Conservation (phyloP, 345 rosid species). For the Populus davidiana region DNA sequence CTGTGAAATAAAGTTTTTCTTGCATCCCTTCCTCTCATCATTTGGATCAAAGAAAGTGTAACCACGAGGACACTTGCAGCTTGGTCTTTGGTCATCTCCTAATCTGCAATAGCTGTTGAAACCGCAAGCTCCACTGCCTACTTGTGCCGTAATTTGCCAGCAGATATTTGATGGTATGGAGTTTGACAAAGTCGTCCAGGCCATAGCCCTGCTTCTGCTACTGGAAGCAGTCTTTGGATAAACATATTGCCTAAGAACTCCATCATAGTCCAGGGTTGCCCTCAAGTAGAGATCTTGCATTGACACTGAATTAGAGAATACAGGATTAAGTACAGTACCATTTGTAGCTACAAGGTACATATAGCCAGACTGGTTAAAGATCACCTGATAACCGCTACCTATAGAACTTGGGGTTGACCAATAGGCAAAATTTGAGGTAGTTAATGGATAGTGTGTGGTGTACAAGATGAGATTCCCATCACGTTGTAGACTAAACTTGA, state of each 20-base stretch:
- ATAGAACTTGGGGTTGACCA: slow-evolving; percentile 21
- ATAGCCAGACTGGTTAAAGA: slow-evolving; percentile 47
- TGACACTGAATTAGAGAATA: slow-evolving; percentile 9
- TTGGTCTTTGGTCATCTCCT: too few species aligned
- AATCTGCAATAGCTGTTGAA: slow-evolving; percentile 11
- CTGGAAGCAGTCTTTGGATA: slow-evolving; percentile 37
- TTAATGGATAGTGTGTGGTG: slow-evolving; percentile 20
- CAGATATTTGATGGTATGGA: slow-evolving; percentile 43
- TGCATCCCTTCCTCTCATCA: too few species aligned
- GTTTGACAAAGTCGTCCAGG: slow-evolving; percentile 25
- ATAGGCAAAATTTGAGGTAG: slow-evolving; percentile 16
- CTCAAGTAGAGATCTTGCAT: slow-evolving; percentile 36
- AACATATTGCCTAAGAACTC: slow-evolving; percentile 52
- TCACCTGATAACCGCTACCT: slow-evolving; percentile 22
- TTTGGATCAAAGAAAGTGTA: too few species aligned
- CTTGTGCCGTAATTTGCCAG: not conserved
- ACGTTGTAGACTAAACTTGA: slow-evolving; percentile 19
- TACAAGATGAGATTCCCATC: slow-evolving; percentile 40
- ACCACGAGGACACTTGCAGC: too few species aligned
- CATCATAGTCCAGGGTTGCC: slow-evolving; percentile 50
- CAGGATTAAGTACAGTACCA: slow-evolving; percentile 8
- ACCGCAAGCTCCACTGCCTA: slow-evolving; percentile 55
- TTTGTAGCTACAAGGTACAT: slow-evolving; percentile 32
- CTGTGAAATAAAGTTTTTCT: rapidly evolving
- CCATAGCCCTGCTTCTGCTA: slow-evolving; percentile 20